These are phyloP conservation scores for Xeromyces bisporus DNA, from an alignment of 495 filamentous ascomycete species.

Conservation along the genomic window DNA sequence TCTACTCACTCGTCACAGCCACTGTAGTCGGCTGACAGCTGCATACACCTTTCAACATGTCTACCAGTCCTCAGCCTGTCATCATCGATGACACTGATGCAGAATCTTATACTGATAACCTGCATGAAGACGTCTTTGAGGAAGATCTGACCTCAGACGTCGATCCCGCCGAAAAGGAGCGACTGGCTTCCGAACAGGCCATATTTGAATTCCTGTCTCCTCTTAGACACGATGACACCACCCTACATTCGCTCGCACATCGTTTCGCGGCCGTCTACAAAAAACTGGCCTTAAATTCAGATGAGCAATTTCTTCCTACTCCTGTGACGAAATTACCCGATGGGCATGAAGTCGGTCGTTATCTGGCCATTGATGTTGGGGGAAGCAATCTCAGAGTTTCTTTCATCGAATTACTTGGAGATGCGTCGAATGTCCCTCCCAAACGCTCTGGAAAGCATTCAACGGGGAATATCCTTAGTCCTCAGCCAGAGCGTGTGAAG, in stretches of 20 bases:
- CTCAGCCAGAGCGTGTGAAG: constrained; percentile 33
- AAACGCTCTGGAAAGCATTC: constrained; percentile 19
- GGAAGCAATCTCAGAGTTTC: constrained; percentile 68
- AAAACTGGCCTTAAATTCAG: constrained; percentile 44
- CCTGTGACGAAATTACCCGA: constrained; percentile 57
- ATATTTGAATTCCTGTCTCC: constrained; percentile 26
- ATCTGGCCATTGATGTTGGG: constrained; percentile 65
- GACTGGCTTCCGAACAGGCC: constrained; percentile 15
- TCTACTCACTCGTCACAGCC: too few relatives aligned
- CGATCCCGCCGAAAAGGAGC: constrained; percentile 16
- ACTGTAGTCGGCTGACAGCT: too few relatives aligned
- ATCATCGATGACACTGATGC: too few relatives aligned
- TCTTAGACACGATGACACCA: constrained; percentile 22
- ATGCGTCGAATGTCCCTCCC: constrained; percentile 18
- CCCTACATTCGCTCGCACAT: constrained; percentile 41
- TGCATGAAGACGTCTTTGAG: constrained; percentile 23
- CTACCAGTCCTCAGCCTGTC: too few relatives aligned
- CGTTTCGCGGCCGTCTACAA: constrained; percentile 44
- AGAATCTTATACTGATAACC: too few relatives aligned
- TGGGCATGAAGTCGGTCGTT: constrained; percentile 48
- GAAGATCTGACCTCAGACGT: constrained; percentile 18
- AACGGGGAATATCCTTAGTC: constrained; percentile 26
- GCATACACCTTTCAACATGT: too few relatives aligned
- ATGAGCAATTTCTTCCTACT: constrained; percentile 61
- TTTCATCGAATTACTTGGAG: constrained; percentile 52